Conservation (phyloP, 108 stramenopile species). For the Epipyxis sp. region DNA sequence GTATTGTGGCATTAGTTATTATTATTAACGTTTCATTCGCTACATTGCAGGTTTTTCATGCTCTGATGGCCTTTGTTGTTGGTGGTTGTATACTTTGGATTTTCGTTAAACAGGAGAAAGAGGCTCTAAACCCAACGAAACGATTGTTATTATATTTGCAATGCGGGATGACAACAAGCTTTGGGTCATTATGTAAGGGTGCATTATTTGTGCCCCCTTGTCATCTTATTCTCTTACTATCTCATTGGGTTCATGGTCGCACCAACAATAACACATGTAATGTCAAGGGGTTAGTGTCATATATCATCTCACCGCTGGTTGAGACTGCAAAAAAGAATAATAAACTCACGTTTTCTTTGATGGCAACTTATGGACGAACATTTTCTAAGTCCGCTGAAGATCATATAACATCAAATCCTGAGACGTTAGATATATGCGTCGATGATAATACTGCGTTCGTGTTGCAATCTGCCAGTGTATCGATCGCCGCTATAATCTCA, state of each 20-base stretch:
- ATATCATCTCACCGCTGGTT: no score
- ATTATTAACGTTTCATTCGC: no score
- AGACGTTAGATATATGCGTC: background rate
- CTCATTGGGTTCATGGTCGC: background rate
- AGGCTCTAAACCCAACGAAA: background rate
- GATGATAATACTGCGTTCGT: background rate
- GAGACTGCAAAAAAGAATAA: background rate
- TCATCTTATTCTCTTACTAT: background rate
- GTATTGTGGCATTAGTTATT: no score
- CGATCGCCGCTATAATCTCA: background rate
- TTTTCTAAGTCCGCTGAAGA: background rate
- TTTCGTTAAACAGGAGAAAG: background rate
- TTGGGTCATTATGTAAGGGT: constrained; percentile 9
- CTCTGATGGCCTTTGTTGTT: background rate
- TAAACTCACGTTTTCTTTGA: background rate
- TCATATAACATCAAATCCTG: background rate
- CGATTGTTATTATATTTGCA: background rate
- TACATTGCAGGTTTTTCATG: background rate
- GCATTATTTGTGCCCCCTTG: background rate
- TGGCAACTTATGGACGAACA: constrained; percentile 15
- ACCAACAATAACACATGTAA: background rate
- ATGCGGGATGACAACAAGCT: background rate
- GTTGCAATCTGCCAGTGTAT: background rate
- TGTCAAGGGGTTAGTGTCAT: background rate
- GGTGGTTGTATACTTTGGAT: background rate